Conservation (phyloP, 1,284 basidiomycete species). For the Microbotryum scabiosae region DNA sequence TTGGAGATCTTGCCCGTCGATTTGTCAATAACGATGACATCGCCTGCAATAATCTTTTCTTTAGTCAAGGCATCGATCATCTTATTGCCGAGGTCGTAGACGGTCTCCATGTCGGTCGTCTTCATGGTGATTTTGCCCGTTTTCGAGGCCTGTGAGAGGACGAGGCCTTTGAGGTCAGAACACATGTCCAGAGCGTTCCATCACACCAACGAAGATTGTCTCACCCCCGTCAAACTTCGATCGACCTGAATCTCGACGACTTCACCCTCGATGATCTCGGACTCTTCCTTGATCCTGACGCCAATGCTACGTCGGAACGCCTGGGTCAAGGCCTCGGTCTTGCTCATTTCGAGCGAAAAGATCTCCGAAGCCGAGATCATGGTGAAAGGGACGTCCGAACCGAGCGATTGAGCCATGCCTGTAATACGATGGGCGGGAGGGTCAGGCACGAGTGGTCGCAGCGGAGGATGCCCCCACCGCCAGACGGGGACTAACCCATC, state of each 20-base stretch:
- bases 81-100: conserved; percentile 96
- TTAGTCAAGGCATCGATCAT: conserved; percentile 97
- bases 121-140: conserved; percentile 97
- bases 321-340: conserved; percentile 95
- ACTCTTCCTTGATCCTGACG: conserved; percentile 94
- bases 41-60: conserved; percentile 93
- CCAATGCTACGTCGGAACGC: conserved; percentile 92
- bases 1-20: conserved; percentile 93
- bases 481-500: conserved; percentile 54
- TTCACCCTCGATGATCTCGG: conserved; percentile 94
- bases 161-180: not conserved
- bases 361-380: conserved; percentile 96
- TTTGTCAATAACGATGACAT: conserved; percentile 95
- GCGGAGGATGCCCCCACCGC: no score
- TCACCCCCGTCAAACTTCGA: conserved; percentile 85
- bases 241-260: conserved; percentile 99
- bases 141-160: conserved; percentile 69
- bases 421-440: no score
- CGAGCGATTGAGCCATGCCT: conserved; percentile 92
- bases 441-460: no score
- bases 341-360: conserved; percentile 90
- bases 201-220: conserved; percentile 33
- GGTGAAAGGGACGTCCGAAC: conserved; percentile 90
- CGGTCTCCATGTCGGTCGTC: conserved; percentile 99
- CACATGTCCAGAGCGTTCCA: not conserved